A percentile compares a stretch with the other conserved stretches of the same genome.
Evolutionary conservation across 495 filamentous ascomycete species (phyloP).

Genomic region (Daldinia bambusicola): DNA sequence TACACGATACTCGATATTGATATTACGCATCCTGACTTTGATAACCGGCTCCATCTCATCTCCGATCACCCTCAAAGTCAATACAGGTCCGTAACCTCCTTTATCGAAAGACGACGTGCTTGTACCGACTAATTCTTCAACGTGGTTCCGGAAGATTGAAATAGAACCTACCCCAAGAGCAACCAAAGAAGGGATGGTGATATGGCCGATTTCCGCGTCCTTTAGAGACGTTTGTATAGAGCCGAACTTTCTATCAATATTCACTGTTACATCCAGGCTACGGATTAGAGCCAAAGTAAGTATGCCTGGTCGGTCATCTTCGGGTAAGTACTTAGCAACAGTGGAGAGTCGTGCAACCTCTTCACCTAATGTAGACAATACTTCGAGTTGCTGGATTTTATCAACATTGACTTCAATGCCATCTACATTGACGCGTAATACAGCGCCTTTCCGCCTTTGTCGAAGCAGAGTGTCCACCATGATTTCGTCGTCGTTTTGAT

Average conservation of each 20-base stretch:
- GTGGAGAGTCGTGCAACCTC: constrained; percentile 85
- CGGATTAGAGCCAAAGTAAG: constrained; percentile 77
- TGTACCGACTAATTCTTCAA: constrained; percentile 72
- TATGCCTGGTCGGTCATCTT: constrained; percentile 93
- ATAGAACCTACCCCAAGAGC: constrained; percentile 75
- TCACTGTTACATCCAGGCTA: constrained; percentile 65
- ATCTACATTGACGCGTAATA: constrained; percentile 76
- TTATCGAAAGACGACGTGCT: constrained; percentile 53
- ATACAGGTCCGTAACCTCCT: constrained; percentile 55
- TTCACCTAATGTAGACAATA: constrained; percentile 73
- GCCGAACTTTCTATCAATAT: constrained; percentile 73
- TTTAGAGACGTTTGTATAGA: constrained; percentile 64
- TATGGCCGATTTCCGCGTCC: constrained; percentile 79
- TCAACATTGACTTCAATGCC: constrained; percentile 66
- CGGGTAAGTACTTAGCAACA: constrained; percentile 92
- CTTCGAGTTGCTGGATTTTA: constrained; percentile 67
- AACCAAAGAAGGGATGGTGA: constrained; percentile 81
- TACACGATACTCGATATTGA: constrained; percentile 86
- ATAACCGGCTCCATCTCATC: constrained; percentile 93
- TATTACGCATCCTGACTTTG: constrained; percentile 83
- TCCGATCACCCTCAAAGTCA: constrained; percentile 79
- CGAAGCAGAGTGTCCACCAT: constrained; percentile 89
- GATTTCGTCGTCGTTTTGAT: constrained; percentile 87
- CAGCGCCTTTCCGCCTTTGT: constrained; percentile 90
- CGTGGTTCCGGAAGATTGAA: constrained; percentile 67